Evolutionary conservation across 2,329 filamentous ascomycete species (phyloP).

Genomic region (Calonectria fujianensis): DNA sequence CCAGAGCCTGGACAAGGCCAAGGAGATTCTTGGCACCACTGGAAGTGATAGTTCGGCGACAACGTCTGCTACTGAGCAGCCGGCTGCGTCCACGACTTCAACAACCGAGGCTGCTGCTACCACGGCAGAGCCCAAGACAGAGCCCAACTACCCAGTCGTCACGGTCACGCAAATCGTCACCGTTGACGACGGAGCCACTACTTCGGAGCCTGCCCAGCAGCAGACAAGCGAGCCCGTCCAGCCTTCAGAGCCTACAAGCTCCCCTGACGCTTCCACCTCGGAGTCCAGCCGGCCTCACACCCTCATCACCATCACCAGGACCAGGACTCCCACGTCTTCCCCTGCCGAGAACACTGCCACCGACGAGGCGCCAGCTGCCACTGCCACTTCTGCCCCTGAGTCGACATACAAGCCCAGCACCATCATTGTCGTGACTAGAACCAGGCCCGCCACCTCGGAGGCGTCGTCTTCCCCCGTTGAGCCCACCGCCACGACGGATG

Average conservation of each 20-base stretch:
- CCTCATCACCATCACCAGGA: conserved; percentile 25
- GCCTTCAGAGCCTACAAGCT: background rate
- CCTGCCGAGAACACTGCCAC: conserved; percentile 23
- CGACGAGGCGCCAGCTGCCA: conserved; percentile 4
- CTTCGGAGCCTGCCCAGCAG: conserved; percentile 22
- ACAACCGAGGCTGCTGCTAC: conserved; percentile 39
- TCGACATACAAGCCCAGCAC: conserved; percentile 5
- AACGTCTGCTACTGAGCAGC: conserved; percentile 31
- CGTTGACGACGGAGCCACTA: conserved; percentile 50
- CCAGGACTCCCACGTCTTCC: conserved; percentile 31
- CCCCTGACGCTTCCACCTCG: background rate
- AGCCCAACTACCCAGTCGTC: conserved; percentile 51
- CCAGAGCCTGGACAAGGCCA: conserved; percentile 62
- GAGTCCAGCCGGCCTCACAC: background rate
- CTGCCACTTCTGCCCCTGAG: background rate
- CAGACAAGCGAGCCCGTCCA: conserved; percentile 27
- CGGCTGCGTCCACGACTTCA: conserved; percentile 42
- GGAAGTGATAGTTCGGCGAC: conserved; percentile 32
- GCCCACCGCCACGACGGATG: background rate
- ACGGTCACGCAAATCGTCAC: conserved; percentile 58
- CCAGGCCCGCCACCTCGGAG: background rate
- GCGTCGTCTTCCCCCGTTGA: conserved; percentile 10
- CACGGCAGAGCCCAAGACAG: conserved; percentile 39
- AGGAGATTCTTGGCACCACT: conserved; percentile 63
- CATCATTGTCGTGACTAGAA: background rate